Base-by-base conservation (phyloP, 2,329 filamentous ascomycete species). In the Falciphora oryzae region DNA sequence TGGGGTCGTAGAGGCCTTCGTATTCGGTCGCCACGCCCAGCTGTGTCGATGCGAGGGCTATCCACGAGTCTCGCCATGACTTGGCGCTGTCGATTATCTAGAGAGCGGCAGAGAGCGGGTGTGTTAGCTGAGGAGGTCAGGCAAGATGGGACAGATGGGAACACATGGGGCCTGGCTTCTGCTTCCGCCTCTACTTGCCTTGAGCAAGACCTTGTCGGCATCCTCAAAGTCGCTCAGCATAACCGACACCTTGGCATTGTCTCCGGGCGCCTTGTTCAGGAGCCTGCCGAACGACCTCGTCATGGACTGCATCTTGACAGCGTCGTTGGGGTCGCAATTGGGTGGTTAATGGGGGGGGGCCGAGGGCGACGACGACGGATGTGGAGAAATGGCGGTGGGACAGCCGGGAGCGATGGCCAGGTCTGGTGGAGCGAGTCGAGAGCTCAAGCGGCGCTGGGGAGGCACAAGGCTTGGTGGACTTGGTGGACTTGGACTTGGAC, bases 141-240 rank as follows among this genome's bases (percentile, higher is more conserved):
- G 29, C 7, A 28, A 38, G 18, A 60, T 60, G 4, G 18, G 29
- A 22, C 16, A 25, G 27, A 31, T 31, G 58, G 58, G 1, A 5
- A 5, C 18, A 31, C 57, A 29, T 59, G 25, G 58, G 65, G 16
- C 38, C 13, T 16, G 14, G 38, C 38, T 5, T 35, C 58, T 65
- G 71, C 78, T 65, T 79, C 92, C 91, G 38, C 38, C 18, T 44
- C 58, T 65, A 71, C 78, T 65, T 79, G 92, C 91, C 81, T 87
- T 88, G 68, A 85, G 83, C 68, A 95, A 81, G 73, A 93, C 84
- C 69, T 85, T 85, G 74, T 95, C 90, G 31, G 89, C 89, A 75
- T 93, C 88, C 70, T 92, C 89, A 73, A 93, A 95, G 72, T 95
- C 91, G 70, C 86, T 88, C 65, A 96, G 79, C 64, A 95, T 80